Base-by-base conservation (phyloP, 2,329 filamentous ascomycete species). In the Lomentospora prolificans region DNA sequence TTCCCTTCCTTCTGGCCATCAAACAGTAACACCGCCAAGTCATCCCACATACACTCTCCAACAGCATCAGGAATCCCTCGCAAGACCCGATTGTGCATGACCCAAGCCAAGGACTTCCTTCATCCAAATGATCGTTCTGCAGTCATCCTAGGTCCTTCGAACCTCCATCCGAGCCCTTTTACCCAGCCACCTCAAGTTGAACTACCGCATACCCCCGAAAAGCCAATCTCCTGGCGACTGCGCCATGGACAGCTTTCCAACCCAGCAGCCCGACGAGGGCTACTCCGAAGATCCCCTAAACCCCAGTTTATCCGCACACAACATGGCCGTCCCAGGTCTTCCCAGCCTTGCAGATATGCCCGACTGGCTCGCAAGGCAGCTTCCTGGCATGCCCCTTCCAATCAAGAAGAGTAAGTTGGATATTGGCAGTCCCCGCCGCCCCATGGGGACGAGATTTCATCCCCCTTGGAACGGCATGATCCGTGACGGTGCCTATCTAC, bases 221-320 rank as follows among this genome's bases (percentile, higher is more conserved):
- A n/a, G n/a, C n/a, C n/a, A n/a, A n/a, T n/a, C n/a, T n/a, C n/a
- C n/a, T n/a, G n/a, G 2, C 50, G 7, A 51, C n/a, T 31, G 4
- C 24, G 24, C 5, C 41, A 55, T 55, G 53, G 27, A 48, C 25
- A 55, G 19, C 39, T 55, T 55, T 24, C 76, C 80, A 61, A 75
- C 68, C 14, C 75, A 78, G 58, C 75, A 84, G 67, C 79, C 90
- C 57, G 89, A 95, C 72, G 90, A 95, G 72, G 90, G 90, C 64
- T 95, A 94, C 68, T 91, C 89, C 4, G 89, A 94, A 67, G 88
- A 91, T 61, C 80, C 80, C 57, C 69, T 83, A 54, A 78, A 76
- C 61, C 70, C 75, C 9, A 66, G 69, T 55, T 58, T 62, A 48
- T 64, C 61, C 14, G 61, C 65, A 4, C 62, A 64, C 62, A 62